Conservation (phyloP, 352 stramenopile species). For the Globisporangium parvum region DNA sequence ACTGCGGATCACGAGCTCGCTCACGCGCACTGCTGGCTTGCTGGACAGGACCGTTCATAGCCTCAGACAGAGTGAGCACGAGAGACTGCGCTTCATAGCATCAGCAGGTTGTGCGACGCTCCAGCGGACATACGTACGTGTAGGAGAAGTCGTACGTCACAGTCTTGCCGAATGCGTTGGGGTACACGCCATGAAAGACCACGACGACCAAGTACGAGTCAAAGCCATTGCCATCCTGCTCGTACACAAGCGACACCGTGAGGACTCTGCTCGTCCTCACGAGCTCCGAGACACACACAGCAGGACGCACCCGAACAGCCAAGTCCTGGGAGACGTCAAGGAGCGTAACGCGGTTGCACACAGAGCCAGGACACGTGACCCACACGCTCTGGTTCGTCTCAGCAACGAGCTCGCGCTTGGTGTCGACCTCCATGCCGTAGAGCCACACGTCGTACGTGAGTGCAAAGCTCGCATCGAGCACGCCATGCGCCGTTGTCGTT, state of each 20-base stretch:
- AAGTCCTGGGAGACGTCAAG: constrained; percentile 73
- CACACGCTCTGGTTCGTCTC: constrained; percentile 75
- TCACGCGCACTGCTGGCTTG: constrained; percentile 58
- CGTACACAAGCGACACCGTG: background rate
- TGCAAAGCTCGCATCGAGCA: constrained; percentile 45
- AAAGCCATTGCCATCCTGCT: constrained; percentile 56
- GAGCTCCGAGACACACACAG: background rate
- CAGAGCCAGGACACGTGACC: constrained; percentile 43
- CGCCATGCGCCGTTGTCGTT: constrained; percentile 8
- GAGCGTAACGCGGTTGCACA: constrained; percentile 45
- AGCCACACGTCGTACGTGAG: constrained; percentile 64
- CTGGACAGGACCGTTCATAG: constrained; percentile 20
- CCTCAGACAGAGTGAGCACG: background rate
- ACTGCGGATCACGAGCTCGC: constrained; percentile 60
- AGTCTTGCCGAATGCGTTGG: constrained; percentile 58
- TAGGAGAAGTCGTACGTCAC: constrained; percentile 78
- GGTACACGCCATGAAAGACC: constrained; percentile 66
- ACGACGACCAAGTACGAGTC: constrained; percentile 54
- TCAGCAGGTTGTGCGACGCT: background rate
- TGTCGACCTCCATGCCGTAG: constrained; percentile 52
- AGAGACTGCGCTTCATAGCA: background rate
- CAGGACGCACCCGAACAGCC: constrained; percentile 29
- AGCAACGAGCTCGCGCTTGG: constrained; percentile 44
- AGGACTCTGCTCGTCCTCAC: background rate
- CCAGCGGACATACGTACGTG: constrained; percentile 38